These are phyloP conservation scores for Hydnomerulius pinastri DNA, from an alignment of 768 basidiomycete genomes.

Conservation along the genomic window DNA sequence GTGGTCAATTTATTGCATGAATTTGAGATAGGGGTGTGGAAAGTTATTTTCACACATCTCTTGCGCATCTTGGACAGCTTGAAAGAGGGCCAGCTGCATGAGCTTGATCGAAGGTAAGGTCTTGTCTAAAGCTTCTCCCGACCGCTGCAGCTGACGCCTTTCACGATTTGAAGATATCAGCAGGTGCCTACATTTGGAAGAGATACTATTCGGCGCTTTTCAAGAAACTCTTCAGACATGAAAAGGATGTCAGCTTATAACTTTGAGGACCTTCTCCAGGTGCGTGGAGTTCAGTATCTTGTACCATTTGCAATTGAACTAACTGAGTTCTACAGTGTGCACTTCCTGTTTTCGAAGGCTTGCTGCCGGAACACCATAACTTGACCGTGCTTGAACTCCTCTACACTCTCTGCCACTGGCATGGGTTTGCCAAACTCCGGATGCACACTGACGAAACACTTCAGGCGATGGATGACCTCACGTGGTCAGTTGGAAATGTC, in stretches of 20 bases:
- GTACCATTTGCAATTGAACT: not conserved
- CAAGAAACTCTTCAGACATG: constrained; percentile 33
- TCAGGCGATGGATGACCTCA: no score
- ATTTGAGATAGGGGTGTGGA: constrained; percentile 23
- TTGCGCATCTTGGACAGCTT: constrained; percentile 14
- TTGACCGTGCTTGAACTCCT: constrained; percentile 5
- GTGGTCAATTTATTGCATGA: constrained; percentile 22
- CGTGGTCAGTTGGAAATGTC: no score
- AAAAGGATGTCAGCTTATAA: constrained; percentile 37
- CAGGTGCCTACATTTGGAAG: constrained; percentile 32
- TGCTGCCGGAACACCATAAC: constrained; percentile 29
- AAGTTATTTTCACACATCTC: constrained; percentile 15
- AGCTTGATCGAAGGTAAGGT: constrained; percentile 17
- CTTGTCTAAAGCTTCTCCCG: not conserved
- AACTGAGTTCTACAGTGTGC: constrained; percentile 25
- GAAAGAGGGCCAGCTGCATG: not conserved
- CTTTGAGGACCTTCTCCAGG: constrained; percentile 39
- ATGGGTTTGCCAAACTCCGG: not conserved
- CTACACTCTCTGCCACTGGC: not conserved
- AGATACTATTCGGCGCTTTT: constrained; percentile 31
- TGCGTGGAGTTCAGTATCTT: not conserved
- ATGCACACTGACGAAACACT: not conserved
- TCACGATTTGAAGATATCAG: constrained; percentile 24
- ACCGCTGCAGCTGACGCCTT: no score
- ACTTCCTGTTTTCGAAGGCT: constrained; percentile 39